Conservation (phyloP, 495 filamentous ascomycete genomes). For the Halenospora varia region DNA sequence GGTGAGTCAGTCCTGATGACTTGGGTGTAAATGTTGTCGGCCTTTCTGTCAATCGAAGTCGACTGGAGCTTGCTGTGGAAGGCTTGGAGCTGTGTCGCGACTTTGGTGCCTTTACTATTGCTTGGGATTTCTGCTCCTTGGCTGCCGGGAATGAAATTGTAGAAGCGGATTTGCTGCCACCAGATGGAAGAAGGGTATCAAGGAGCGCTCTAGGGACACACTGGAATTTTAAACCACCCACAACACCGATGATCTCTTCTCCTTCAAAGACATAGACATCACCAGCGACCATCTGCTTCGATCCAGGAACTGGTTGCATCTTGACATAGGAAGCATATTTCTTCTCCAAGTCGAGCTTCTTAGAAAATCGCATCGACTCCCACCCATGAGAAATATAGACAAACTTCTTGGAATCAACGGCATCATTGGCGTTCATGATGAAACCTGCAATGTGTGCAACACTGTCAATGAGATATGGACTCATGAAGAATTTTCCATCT, state of each 20-base stretch:
- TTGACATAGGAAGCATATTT: slow-evolving; percentile 68
- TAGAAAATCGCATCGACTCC: slow-evolving; percentile 66
- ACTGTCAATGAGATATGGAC: slow-evolving; percentile 71
- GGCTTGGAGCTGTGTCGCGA: neutral
- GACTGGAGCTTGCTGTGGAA: slow-evolving; percentile 34
- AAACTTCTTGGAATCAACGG: slow-evolving; percentile 61
- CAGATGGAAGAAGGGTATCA: slow-evolving; percentile 59
- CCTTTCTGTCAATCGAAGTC: slow-evolving; percentile 1
- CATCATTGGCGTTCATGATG: slow-evolving; percentile 74
- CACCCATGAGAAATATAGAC: slow-evolving; percentile 77
- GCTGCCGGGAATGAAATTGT: neutral
- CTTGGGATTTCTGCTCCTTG: slow-evolving; percentile 4
- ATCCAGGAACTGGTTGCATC: slow-evolving; percentile 50
- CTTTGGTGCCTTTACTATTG: slow-evolving; percentile 14
- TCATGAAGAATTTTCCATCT: slow-evolving; percentile 59
- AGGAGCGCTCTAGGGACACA: slow-evolving; percentile 60
- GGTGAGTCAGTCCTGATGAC: slow-evolving; percentile 33
- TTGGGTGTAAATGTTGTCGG: slow-evolving; percentile 12
- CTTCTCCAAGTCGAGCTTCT: slow-evolving; percentile 55
- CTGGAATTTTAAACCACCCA: slow-evolving; percentile 57
- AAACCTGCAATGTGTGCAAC: slow-evolving; percentile 67
- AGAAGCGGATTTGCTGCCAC: slow-evolving; percentile 33
- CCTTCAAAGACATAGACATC: slow-evolving; percentile 64
- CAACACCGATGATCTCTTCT: slow-evolving; percentile 52
- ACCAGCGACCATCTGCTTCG: slow-evolving; percentile 44